Conservation (phyloP, 768 basidiomycete species). For the Mycena vitilis region DNA sequence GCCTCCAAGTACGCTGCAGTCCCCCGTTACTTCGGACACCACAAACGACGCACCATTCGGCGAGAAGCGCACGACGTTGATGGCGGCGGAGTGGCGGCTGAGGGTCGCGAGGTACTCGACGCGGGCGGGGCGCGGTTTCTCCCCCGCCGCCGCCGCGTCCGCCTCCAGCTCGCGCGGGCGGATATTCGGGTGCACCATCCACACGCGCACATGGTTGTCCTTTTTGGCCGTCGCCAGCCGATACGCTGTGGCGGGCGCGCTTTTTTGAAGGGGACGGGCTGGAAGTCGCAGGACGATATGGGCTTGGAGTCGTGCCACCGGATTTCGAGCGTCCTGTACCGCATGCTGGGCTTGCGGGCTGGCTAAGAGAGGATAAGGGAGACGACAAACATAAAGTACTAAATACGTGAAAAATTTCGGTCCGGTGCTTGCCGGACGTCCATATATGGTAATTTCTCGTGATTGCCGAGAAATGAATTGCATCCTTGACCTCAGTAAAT, state of each 20-base stretch:
- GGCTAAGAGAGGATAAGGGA: neutral
- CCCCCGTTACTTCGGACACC: slow-evolving; percentile 14
- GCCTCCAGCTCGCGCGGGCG: slow-evolving; percentile 68
- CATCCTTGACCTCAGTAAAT: too few species aligned
- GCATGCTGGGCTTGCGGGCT: slow-evolving; percentile 58
- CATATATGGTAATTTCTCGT: too few species aligned
- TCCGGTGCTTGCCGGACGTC: too few species aligned
- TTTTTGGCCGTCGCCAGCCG: slow-evolving; percentile 96
- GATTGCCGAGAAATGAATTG: too few species aligned
- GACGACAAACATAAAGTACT: slow-evolving; percentile 9
- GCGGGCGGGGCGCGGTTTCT: slow-evolving; percentile 66
- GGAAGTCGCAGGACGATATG: slow-evolving; percentile 95
- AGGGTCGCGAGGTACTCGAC: slow-evolving; percentile 97
- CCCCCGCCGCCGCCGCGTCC: slow-evolving; percentile 46
- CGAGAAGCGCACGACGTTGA: slow-evolving; percentile 82
- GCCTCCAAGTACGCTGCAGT: slow-evolving; percentile 55
- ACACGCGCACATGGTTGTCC: slow-evolving; percentile 95
- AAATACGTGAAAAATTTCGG: too few species aligned
- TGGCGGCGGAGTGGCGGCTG: slow-evolving; percentile 90
- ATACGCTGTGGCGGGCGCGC: slow-evolving; percentile 62
- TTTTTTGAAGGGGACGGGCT: slow-evolving; percentile 84
- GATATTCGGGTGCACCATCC: slow-evolving; percentile 96
- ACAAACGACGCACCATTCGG: slow-evolving; percentile 72
- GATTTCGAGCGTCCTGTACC: slow-evolving; percentile 91
- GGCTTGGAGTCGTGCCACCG: slow-evolving; percentile 97